Percentiles rank a stretch among this genome's conserved stretches.
Conservation (phyloP, 495 filamentous ascomycete species). For the Penicillium macrosclerotiorum region DNA sequence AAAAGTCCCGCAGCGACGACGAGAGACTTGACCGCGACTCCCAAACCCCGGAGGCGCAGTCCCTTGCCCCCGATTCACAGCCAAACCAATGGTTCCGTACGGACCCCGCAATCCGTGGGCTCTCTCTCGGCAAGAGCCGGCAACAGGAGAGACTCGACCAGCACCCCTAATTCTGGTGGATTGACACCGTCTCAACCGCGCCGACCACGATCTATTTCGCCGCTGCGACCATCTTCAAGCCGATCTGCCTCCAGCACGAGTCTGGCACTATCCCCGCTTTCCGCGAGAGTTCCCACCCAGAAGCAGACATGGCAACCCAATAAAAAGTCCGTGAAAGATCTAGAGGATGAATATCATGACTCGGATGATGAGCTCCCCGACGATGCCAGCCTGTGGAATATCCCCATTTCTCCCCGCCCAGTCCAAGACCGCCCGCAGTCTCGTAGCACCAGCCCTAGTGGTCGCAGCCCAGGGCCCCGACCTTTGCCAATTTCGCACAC, state of each 20-base stretch:
- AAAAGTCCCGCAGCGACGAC: constrained; percentile 38
- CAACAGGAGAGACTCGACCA: constrained; percentile 24
- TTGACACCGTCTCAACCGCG: constrained; percentile 28
- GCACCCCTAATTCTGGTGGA: constrained; percentile 21
- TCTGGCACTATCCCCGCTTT: constrained; percentile 39
- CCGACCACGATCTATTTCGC: constrained; percentile 43
- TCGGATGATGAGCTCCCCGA: constrained; percentile 91
- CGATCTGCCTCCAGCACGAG: constrained; percentile 33
- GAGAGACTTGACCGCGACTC: constrained; percentile 39
- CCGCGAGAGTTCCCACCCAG: constrained; percentile 27
- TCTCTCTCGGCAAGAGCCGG: constrained; percentile 22
- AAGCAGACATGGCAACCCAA: constrained; percentile 67
- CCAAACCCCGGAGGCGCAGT: constrained; percentile 47
- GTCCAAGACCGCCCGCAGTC: constrained; percentile 60
- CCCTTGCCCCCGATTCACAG: constrained; percentile 27
- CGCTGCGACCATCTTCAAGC: constrained; percentile 32
- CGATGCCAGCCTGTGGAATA: constrained; percentile 87
- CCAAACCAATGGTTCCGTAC: constrained; percentile 27
- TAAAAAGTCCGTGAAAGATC: constrained; percentile 72
- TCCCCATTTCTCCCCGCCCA: constrained; percentile 89
- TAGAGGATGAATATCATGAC: constrained; percentile 86
- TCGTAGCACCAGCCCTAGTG: constrained; percentile 53
- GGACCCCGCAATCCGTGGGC: constrained; percentile 19
- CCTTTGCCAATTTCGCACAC: constrained; percentile 44
- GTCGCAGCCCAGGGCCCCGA: constrained; percentile 36